Evolutionary conservation across 495 filamentous ascomycete genomes (phyloP), one percentile per base, ranked within the genome.

Genomic region (Gamarada debralockiae): DNA sequence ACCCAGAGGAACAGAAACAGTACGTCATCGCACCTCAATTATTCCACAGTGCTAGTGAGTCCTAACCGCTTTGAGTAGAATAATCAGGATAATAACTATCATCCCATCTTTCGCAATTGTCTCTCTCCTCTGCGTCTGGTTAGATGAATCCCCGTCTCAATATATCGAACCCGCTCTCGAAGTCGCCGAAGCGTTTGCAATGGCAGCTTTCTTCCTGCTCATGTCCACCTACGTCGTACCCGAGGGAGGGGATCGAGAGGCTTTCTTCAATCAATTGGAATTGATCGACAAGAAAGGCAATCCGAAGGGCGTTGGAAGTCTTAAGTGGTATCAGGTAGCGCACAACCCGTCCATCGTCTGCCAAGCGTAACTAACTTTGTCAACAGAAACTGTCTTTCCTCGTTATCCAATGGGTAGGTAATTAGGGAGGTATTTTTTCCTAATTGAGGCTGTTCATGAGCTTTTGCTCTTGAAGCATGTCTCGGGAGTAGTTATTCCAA

Each of bases 71-170:
- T 3, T 14, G 14, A 5, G n/a, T 55, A 80, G 56, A 15, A 90
- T 93, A 53, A 90, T 96, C 54, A 88, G 90, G 37, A 92, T 96
- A 48, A 76, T 95, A 5, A 83, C 87, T 61, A 92, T 93, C 84
- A 80, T 95, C 23, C 90, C 90, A 21, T 73, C 93, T 44, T 96
- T 93, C 65, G 79, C 87, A 31, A 69, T 83, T 41, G 85, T 90
- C 36, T 81, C 86, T 41, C 91, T 87, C 72, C 77, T 95, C 41
- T 82, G 79, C 51, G 82, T 89, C 51, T 75, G 75, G 50, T 89
- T 81, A 69, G 89, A 92, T 65, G 76, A 77, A 62, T 15, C 14
- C n/a, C 77, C 90, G 56, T 80, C 83, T 13, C 79, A 92, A 36
- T 95, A 95, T 65, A 90, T 84, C 61, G 74, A 85, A 56, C 82